Evolutionary conservation across 164 flowering plant genomes (phyloP).

Genomic region (Houttuynia cordata): DNA sequence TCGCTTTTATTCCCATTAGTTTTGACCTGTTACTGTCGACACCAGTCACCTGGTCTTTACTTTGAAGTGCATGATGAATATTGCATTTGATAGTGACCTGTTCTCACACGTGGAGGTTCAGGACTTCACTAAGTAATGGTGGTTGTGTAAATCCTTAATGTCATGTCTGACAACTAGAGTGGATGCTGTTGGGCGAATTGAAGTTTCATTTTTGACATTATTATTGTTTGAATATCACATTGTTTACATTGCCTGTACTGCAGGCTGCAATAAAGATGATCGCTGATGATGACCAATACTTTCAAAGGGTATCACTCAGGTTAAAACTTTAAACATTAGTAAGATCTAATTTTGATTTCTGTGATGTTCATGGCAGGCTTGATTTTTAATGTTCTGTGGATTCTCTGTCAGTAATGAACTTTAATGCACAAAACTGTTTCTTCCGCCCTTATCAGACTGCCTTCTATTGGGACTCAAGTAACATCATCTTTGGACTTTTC

Average conservation of each 20-base stretch:
- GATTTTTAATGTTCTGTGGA: background rate
- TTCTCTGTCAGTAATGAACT: background rate
- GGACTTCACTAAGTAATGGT: no score
- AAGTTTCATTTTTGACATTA: background rate
- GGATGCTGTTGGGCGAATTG: background rate
- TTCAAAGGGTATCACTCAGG: conserved; percentile 79
- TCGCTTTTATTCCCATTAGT: no score
- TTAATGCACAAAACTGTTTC: background rate
- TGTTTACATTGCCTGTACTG: conserved; percentile 8
- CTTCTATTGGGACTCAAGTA: conserved; percentile 54
- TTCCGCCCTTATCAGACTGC: conserved; percentile 19
- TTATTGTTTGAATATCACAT: background rate
- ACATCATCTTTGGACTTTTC: conserved; percentile 47
- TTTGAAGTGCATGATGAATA: no score
- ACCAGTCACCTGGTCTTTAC: no score
- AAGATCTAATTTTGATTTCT: background rate
- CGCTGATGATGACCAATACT: conserved; percentile 84
- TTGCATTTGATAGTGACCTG: no score
- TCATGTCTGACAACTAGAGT: background rate
- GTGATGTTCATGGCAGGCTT: background rate
- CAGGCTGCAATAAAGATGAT: conserved; percentile 96
- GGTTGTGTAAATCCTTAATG: no score
- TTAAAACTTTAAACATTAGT: conserved; percentile 12
- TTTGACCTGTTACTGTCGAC: no score
- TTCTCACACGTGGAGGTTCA: no score